Base-by-base conservation (phyloP, 345 rosid genomes). In the Salix udensis region DNA sequence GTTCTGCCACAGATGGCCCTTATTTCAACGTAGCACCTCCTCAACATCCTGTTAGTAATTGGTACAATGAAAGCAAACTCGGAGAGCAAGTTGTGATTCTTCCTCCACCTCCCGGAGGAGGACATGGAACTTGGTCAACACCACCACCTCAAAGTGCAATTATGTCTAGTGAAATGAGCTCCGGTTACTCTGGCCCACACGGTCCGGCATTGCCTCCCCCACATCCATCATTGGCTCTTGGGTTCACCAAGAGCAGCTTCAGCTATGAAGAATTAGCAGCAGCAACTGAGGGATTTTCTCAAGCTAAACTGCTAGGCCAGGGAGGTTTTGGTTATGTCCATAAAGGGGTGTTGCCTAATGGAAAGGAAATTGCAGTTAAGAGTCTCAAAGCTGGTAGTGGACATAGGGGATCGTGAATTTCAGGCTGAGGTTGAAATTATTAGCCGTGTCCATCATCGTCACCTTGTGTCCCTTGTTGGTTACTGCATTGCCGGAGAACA, bases 271-370 rank as follows among this genome's bases (percentile, higher is more conserved):
- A 94, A 76, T 85, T 94, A 40, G 88, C 88, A 2, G 67, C 78
- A 16, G 97, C 97, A 14, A 94, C 98, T 2, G 74, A 74, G 9
- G 94, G 92, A 44, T 94, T 94, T 81, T 55, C 92, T 24, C 79
- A 84, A 64, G 82, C 85, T 0, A 89, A 91, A 78, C 73, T 94
- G 50, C 58, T 94, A 18, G 98, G 98, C 12, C 91, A 91, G 65
- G 98, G 98, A 18, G 98, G 97, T 61, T 94, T 92, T 58, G 97
- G 98, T 5, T 90, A 85, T 67, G 98, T 94, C 37, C 89, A 92
- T 77, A 94, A 89, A 80, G 98, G 98, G 34, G 78, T 87, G 6
- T 70, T 94, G 82, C 91, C 92, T 7, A 85, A 74, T 69, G 92
- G 97, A 15, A 94, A 94, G 82, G 98, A 89, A 84, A 82, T 94